Conservation (phyloP, 306 rosid genomes). For the Vigna mungo region DNA sequence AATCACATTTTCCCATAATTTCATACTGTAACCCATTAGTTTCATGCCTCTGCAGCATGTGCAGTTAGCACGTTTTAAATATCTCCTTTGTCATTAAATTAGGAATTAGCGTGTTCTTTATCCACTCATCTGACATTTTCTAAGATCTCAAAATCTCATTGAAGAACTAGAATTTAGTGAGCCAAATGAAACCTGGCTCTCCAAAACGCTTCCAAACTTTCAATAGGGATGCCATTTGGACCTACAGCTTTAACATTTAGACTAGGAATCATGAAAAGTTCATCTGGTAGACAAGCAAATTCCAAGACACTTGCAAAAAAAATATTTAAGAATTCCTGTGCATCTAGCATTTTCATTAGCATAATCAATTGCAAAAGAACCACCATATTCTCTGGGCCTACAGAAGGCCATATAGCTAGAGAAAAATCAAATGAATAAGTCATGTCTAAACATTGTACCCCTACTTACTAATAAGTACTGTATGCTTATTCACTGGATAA, state of each 20-base stretch:
- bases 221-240: neutral
- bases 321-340: neutral
- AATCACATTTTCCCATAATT: neutral
- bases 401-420: neutral
- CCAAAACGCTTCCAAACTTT: neutral
- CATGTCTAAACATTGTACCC: neutral
- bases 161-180: too few relatives aligned
- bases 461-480: neutral
- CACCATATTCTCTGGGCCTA: neutral
- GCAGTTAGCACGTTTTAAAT: neutral
- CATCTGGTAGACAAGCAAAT: constrained; percentile 8
- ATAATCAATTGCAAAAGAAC: constrained; percentile 3
- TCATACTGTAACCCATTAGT: neutral
- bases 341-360: neutral
- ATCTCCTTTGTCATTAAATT: neutral
- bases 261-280: neutral
- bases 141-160: too few relatives aligned
- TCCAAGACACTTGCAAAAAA: neutral
- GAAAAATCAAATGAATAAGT: constrained; percentile 6
- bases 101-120: neutral
- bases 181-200: neutral
- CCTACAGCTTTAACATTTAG: neutral
- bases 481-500: neutral
- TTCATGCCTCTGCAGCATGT: too few relatives aligned
- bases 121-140: too few relatives aligned